Base-by-base conservation (phyloP, 1,139 yeast genomes). In the Yamadazyma atmosphaerica region DNA sequence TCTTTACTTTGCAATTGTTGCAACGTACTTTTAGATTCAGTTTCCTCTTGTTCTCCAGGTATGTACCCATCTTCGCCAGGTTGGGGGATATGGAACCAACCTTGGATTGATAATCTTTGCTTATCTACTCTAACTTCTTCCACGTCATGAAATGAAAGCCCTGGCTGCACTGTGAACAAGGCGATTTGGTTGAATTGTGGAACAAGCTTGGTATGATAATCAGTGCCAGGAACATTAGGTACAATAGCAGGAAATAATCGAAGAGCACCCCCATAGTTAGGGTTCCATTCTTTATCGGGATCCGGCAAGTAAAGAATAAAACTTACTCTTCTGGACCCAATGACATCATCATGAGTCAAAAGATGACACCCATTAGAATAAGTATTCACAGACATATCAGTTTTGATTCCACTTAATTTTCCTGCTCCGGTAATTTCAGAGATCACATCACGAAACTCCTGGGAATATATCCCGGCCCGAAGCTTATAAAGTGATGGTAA, bases 11-110 rank as follows among this genome's bases (percentile, higher is more conserved):
- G 94, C 39, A 90, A 65, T 57, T 83, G 94, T 49, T 87, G 87
- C 44, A 90, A 71, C 0, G 96, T 86, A 32, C 90, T 81, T 49
- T 79, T 77, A 1, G 87, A 83, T 45, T 83, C 90, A 1, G 86
- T 80, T 38, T 67, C 79, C 50, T 83, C 90, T 55, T 86, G 87
- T 55, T 86, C 95, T 5, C 92, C 95, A 18, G 79, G 80, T 31
- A 81, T 74, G 54, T 62, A 90, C 0, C 97, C 98, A 27, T 78
- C 81, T 61, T 94, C 98, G 10, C 96, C 97, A 8, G 68, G 70
- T 57, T 92, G 98, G 2, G 98, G 98, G 35, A 90, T 87, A 59
- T 94, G 99, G 59, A 92, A 94, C 99, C 99, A 94, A 0, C 99
- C 99, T 56, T 92, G 96, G 44, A 94, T 87, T 1, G 96, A 86